These are phyloP conservation scores for Gryganskiella cystojenkinii DNA, from an alignment of 192 early-diverging fungal genomes.

Conservation along the genomic window DNA sequence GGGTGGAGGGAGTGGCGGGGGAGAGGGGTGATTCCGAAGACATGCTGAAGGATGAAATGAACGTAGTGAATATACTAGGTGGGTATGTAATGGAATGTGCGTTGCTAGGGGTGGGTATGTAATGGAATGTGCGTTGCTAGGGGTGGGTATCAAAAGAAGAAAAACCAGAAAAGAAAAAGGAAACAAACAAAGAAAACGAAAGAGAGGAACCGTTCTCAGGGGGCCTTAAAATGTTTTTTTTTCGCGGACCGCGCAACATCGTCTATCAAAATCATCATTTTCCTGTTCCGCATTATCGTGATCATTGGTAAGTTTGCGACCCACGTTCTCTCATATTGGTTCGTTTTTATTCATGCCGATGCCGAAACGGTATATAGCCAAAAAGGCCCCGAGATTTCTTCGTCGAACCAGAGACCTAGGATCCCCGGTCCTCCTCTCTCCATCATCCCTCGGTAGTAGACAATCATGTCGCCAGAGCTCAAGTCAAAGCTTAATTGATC, in stretches of 20 bases:
- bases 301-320: background rate
- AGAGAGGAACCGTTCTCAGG: too few species aligned
- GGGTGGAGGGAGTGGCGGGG: background rate
- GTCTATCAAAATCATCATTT: background rate
- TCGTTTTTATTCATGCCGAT: background rate
- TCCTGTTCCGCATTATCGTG: slow-evolving; percentile 10
- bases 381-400: slow-evolving; percentile 13
- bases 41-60: background rate
- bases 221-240: too few species aligned
- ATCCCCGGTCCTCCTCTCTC: background rate
- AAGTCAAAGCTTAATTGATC: background rate
- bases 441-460: slow-evolving; percentile 6
- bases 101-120: background rate
- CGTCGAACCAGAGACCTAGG: slow-evolving; percentile 14
- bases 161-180: too few species aligned
- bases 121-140: background rate
- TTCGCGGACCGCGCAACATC: too few species aligned
- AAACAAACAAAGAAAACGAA: too few species aligned
- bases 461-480: background rate
- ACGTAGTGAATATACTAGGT: background rate
- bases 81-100: background rate
- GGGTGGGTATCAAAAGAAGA: background rate
- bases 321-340: background rate
- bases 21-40: background rate
- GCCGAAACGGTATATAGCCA: slow-evolving; percentile 6